These are phyloP conservation scores for Alloteropsis angusta DNA, from an alignment of 202 grass and related monocot species.

Conservation along the genomic window DNA sequence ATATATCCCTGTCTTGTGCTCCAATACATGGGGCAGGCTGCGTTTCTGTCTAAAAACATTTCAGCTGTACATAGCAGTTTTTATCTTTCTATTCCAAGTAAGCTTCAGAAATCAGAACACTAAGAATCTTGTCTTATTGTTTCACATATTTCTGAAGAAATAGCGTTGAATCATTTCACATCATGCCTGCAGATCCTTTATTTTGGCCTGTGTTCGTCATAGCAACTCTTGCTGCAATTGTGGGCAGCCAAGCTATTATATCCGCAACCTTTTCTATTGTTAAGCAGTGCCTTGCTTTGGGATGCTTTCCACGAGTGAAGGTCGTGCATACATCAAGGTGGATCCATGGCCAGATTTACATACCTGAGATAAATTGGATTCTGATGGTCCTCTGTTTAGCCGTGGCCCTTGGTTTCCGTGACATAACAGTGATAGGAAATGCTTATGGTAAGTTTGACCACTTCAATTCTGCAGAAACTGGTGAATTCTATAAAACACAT, in stretches of 20 bases:
- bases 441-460: slow-evolving; percentile 61
- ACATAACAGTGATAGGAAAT: slow-evolving; percentile 62
- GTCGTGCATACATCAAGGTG: slow-evolving; percentile 78
- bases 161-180: not conserved
- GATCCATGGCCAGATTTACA: slow-evolving; percentile 85
- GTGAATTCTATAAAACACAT: not conserved
- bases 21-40: slow-evolving; percentile 81
- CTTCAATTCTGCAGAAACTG: not conserved
- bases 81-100: slow-evolving; percentile 71
- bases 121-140: not conserved
- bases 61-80: slow-evolving; percentile 33
- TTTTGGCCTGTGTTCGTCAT: slow-evolving; percentile 82
- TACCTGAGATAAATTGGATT: slow-evolving; percentile 91
- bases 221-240: slow-evolving; percentile 65
- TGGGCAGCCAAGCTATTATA: slow-evolving; percentile 73
- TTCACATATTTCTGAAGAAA: not conserved
- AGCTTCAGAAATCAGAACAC: slow-evolving; percentile 11
- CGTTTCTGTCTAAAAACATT: slow-evolving; percentile 61
- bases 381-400: slow-evolving; percentile 78
- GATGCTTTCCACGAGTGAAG: slow-evolving; percentile 77
- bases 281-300: slow-evolving; percentile 68
- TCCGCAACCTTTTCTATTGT: slow-evolving; percentile 79
- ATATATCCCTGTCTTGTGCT: slow-evolving; percentile 81
- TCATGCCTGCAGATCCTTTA: slow-evolving; percentile 43
- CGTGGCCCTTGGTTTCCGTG: slow-evolving; percentile 54